Evolutionary conservation across 2,329 filamentous ascomycete species (phyloP), one percentile per base, ranked within the genome.

Genomic region (Claviceps africana): DNA sequence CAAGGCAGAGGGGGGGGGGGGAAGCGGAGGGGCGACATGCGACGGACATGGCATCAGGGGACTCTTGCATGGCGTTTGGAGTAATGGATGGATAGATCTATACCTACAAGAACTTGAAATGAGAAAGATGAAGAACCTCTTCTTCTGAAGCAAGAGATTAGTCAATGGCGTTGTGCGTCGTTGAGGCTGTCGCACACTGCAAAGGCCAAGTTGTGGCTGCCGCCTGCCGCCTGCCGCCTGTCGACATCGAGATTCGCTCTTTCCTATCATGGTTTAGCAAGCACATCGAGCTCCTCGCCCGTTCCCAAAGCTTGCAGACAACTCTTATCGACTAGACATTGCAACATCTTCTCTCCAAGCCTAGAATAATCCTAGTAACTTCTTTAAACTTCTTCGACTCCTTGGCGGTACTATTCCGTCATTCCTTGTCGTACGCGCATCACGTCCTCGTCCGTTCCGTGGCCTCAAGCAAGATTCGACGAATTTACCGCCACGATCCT

Each of bases 11-110:
- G n/a, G n/a, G n/a, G n/a, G n/a, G n/a, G n/a, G n/a, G n/a, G n/a
- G n/a, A n/a, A n/a, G n/a, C n/a, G 3, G 48, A 43, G 37, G 37
- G 15, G 21, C 47, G 40, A 46, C 42, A 53, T 47, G 48, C 42
- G 43, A 48, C 40, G 42, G 42, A 35, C 49, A 47, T 50, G 51
- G 47, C 39, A 44, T 54, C 54, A 37, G 48, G 51, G 49, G 51
- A 40, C 49, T 52, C 33, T 52, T 56, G 56, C 48, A 56, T 47
- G 60, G 60, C 56, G 60, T 61, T 56, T 54, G 53, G 56, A 39
- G 56, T 39, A 40, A n/a, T 28, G 43, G 25, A 47, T 47, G 22
- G 35, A 19, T 28, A 51, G 44, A 33, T 51, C 44, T 51, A 47
- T 40, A 40, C 35, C 19, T 43, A 31, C 28, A 43, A 43, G 37